phyloP scores from a whole-genome alignment of 768 basidiomycete species.

The Chalciporus chontae region DNA sequence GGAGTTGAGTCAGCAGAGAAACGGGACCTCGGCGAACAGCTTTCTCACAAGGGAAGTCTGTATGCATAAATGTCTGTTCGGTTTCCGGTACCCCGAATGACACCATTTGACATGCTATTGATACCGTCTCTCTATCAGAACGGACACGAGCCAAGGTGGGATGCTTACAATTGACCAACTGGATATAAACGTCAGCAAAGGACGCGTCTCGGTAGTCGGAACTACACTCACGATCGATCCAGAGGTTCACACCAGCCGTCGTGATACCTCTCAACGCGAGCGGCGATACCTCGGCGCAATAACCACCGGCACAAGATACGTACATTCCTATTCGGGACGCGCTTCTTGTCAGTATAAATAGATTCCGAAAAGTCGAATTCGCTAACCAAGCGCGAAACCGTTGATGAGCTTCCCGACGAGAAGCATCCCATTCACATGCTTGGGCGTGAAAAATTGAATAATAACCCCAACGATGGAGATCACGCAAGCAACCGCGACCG shows the following conservation, averaged over 20 bases:
- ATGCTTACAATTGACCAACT: slow-evolving; percentile 25
- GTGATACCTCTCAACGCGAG: slow-evolving; percentile 25
- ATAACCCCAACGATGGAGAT: slow-evolving; percentile 22
- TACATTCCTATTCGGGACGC: slow-evolving; percentile 14
- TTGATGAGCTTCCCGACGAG: slow-evolving; percentile 25
- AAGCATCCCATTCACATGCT: slow-evolving; percentile 24
- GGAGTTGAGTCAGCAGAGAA: background rate
- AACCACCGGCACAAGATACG: slow-evolving; percentile 21
- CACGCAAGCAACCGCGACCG: slow-evolving; percentile 18
- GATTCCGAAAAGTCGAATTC: background rate
- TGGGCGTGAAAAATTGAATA: slow-evolving; percentile 22
- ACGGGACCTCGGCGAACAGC: background rate
- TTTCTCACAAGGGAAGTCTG: slow-evolving; percentile 25
- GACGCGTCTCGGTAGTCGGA: background rate
- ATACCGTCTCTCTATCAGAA: background rate
- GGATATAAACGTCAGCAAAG: background rate
- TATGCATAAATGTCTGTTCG: slow-evolving; percentile 22
- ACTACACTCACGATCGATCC: slow-evolving; percentile 20
- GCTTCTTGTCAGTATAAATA: no score
- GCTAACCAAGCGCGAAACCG: slow-evolving; percentile 22
- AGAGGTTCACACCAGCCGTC: slow-evolving; percentile 23
- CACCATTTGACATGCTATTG: slow-evolving; percentile 22
- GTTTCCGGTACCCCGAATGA: slow-evolving; percentile 23
- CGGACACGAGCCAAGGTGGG: background rate
- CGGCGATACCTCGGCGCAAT: slow-evolving; percentile 29